Conservation (phyloP, 306 rosid species). For the Quercus parvula region DNA sequence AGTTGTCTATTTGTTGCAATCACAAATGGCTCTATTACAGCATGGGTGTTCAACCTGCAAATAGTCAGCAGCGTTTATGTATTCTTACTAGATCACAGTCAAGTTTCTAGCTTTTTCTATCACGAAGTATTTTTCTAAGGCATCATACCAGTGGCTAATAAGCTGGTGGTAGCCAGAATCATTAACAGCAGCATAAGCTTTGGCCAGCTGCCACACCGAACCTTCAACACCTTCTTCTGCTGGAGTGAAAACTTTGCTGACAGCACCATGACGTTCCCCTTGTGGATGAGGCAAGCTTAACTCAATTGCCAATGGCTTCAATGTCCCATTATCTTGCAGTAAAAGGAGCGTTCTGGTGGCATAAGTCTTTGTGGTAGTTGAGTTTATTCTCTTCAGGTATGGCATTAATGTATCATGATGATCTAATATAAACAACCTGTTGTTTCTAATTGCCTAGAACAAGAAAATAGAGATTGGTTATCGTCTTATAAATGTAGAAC, state of each 20-base stretch:
- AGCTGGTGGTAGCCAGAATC: slow-evolving; percentile 97
- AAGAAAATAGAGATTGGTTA: not conserved
- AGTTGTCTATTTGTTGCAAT: slow-evolving; percentile 80
- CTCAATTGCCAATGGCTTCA: slow-evolving; percentile 88
- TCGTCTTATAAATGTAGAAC: not conserved
- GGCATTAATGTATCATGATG: slow-evolving; percentile 87
- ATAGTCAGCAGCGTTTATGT: slow-evolving; percentile 1
- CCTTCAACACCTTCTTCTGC: slow-evolving; percentile 58
- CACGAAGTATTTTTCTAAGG: not conserved
- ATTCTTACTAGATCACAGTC: not conserved
- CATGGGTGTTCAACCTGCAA: slow-evolving; percentile 85
- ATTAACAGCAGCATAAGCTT: slow-evolving; percentile 82
- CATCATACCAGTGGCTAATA: slow-evolving; percentile 84
- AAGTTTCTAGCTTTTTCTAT: slow-evolving; percentile 1
- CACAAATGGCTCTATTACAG: slow-evolving; percentile 88
- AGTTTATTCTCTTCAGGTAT: slow-evolving; percentile 69
- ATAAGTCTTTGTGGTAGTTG: slow-evolving; percentile 75
- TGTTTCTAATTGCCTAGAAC: slow-evolving; percentile 61
- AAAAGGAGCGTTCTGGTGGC: slow-evolving; percentile 78
- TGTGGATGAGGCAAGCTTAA: slow-evolving; percentile 91
- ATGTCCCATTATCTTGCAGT: slow-evolving; percentile 68
- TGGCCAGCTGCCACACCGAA: slow-evolving; percentile 83
- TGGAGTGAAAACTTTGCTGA: slow-evolving; percentile 67
- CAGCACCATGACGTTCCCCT: slow-evolving; percentile 68
- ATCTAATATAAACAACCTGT: slow-evolving; percentile 68